These are phyloP conservation scores for Blastobotrys americana DNA, from an alignment of 805 yeast species.

Conservation along the genomic window DNA sequence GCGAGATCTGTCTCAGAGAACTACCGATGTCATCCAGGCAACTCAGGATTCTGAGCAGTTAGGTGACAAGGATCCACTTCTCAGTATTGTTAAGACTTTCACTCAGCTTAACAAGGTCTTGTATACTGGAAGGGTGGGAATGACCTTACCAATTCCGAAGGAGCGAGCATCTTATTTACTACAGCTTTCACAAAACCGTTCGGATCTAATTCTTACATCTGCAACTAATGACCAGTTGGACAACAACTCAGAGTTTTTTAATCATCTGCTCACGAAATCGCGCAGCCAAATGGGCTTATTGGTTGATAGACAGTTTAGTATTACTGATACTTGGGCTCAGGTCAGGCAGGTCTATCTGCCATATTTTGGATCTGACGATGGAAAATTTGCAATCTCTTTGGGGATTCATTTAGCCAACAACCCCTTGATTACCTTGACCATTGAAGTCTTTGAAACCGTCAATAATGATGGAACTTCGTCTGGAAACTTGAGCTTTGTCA, in stretches of 20 bases:
- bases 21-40: slow-evolving; percentile 63
- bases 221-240: slow-evolving; percentile 5
- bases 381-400: slow-evolving; percentile 11
- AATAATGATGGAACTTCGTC: not conserved
- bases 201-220: slow-evolving; percentile 9
- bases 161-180: slow-evolving; percentile 13
- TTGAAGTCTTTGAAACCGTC: not conserved
- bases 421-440: not conserved
- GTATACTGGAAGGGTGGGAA: slow-evolving; percentile 12
- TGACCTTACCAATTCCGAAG: slow-evolving; percentile 4
- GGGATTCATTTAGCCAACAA: not conserved
- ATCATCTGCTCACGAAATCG: slow-evolving; percentile 7
- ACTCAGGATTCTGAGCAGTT: slow-evolving; percentile 34
- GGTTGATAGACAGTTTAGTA: slow-evolving; percentile 16
- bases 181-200: not conserved
- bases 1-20: slow-evolving; percentile 56
- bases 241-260: slow-evolving; percentile 5
- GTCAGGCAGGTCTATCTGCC: slow-evolving; percentile 10
- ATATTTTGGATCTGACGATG: slow-evolving; percentile 14
- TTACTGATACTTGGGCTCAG: slow-evolving; percentile 6
- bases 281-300: slow-evolving; percentile 13
- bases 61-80: slow-evolving; percentile 11
- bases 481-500: not conserved
- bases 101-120: slow-evolving; percentile 14
- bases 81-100: slow-evolving; percentile 14